Percentiles rank a stretch among this genome's conserved stretches.
phyloP scores from a whole-genome alignment of 306 rosid species.

The Abrus precatorius region DNA sequence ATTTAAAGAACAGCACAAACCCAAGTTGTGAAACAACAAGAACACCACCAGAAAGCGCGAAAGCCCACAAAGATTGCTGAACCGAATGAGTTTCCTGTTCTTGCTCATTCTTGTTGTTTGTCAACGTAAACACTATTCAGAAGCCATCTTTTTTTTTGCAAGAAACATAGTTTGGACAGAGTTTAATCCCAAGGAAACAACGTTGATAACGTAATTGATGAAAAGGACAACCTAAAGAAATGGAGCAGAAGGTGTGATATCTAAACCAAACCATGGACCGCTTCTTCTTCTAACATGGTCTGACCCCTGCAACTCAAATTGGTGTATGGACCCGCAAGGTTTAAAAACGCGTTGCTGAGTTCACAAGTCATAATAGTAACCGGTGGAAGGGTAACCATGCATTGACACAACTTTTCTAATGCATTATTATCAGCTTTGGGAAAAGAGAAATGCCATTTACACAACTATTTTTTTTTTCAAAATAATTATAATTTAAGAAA shows the following conservation, averaged over 20 bases:
- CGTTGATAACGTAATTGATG: background rate
- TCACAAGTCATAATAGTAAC: constrained; percentile 16
- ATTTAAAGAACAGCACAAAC: constrained; percentile 72
- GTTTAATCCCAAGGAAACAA: background rate
- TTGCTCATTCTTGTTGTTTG: constrained; percentile 48
- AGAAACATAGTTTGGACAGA: constrained; percentile 37
- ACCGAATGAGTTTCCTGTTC: constrained; percentile 52
- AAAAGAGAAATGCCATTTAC: background rate
- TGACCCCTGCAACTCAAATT: constrained; percentile 18
- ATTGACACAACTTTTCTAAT: background rate
- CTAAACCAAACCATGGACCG: constrained; percentile 1
- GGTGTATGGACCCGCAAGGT: constrained; percentile 32
- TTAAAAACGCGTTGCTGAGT: constrained; percentile 40
- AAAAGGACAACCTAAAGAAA: background rate
- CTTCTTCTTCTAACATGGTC: background rate
- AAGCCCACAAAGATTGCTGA: constrained; percentile 46
- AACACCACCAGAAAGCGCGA: constrained; percentile 46
- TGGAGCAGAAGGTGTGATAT: background rate
- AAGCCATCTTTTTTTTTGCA: constrained; percentile 20
- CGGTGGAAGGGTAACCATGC: constrained; percentile 10
- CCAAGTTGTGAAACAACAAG: constrained; percentile 62
- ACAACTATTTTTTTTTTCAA: no score
- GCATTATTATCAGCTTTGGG: background rate
- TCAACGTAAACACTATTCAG: constrained; percentile 19
- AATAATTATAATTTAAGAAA: no score